Conservation (phyloP, 345 rosid genomes). For the Syzygium aromaticum region DNA sequence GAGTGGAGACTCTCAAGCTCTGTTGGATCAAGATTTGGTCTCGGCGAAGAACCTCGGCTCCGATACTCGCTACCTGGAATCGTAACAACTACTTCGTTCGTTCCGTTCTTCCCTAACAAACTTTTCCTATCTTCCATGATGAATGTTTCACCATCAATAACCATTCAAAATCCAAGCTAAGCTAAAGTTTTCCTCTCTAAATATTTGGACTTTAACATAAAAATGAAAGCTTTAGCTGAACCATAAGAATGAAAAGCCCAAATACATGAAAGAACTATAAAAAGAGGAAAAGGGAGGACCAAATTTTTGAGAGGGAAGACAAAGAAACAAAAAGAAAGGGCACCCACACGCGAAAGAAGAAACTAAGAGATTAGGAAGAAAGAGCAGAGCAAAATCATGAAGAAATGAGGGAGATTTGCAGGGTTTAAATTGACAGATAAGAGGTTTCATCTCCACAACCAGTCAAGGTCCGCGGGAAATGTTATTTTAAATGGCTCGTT, state of each 20-base stretch:
- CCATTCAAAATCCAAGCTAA: neutral
- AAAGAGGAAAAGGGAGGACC: neutral
- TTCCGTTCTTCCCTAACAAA: conserved; percentile 16
- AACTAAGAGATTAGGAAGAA: neutral
- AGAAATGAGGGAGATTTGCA: neutral
- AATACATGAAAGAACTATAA: too few species aligned
- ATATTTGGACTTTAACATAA: neutral
- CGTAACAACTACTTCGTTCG: neutral
- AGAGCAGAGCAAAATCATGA: neutral
- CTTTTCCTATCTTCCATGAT: conserved; percentile 17
- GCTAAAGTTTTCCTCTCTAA: neutral
- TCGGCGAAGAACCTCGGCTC: neutral
- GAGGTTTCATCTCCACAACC: neutral
- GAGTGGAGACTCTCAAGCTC: neutral
- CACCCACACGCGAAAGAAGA: neutral
- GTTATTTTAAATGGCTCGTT: neutral
- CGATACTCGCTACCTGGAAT: neutral
- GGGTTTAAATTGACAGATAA: neutral
- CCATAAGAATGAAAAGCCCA: too few species aligned
- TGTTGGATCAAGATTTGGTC: neutral
- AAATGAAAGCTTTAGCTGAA: neutral
- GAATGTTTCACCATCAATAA: neutral
- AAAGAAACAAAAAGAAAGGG: neutral
- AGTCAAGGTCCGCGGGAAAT: neutral
- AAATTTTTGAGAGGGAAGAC: neutral